Evolutionary conservation across 768 basidiomycete genomes (phyloP), one percentile per base, ranked within the genome.

Genomic region (Lactarius sp.): DNA sequence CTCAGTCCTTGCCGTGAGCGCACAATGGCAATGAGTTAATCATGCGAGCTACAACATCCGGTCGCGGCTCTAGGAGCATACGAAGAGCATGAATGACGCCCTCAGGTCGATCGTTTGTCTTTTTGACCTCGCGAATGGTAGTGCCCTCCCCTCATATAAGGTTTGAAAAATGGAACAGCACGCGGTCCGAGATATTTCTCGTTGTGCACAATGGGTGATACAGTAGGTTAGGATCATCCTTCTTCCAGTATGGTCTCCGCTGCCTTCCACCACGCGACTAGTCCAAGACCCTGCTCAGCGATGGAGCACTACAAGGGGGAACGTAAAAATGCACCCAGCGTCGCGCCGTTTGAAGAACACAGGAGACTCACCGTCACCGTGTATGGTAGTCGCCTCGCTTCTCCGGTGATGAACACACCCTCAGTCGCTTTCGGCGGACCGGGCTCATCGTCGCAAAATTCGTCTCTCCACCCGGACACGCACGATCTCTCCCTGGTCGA

Each of bases 371-470:
- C 90, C 13, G 82, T 80, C 52, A 93, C 79, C 33, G 81, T 85
- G 75, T 90, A 93, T 2, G 88, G 88, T 3, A 88, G 78, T 71
- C 76, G 72, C 34, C 76, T 77, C 6, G 70, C 73, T 65, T 85
- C 85, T 47, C 73, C 74, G 67, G 78, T 77, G 3, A 83, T 77
- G 53, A 78, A 77, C 1, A 89, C 85, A 0, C 89, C 90, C 55
- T 91, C 88, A 0, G 79, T 74, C 50, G 85, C 85, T 70, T 87
- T 90, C 1, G 88, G 87, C 0, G 91, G 90, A 1, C 92, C 91
- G 2, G 91, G 91, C 64, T 92, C 91, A 67, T 90, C 88, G 67
- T 94, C 92, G 67, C 83, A 87, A 67, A 92, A 93, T 69, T 92
- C 89, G 69, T 92, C 92, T 78, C 70, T 92, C 90, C 5, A 93